Evolutionary conservation across 805 yeast genomes (phyloP).

Genomic region (Candida taoyuanica): DNA sequence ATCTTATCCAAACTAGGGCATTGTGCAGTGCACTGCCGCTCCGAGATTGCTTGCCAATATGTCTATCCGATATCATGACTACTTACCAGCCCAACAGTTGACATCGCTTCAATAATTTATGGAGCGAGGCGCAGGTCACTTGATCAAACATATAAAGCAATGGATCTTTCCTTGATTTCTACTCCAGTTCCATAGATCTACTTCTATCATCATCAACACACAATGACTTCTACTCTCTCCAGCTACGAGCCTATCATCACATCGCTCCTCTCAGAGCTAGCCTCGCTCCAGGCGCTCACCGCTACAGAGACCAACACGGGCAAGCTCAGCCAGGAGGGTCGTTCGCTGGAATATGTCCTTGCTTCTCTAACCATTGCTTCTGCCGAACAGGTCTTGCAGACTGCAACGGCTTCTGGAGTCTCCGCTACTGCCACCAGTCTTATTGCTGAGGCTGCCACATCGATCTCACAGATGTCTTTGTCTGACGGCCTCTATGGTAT

Average conservation of each 20-base stretch:
- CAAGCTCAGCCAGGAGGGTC: slow-evolving; percentile 8
- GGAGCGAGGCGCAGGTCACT: too few species aligned
- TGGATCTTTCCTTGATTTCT: too few species aligned
- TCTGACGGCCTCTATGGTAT: slow-evolving; percentile 32
- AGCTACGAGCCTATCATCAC: background rate
- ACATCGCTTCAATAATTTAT: too few species aligned
- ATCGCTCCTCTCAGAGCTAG: background rate
- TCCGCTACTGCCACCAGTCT: slow-evolving; percentile 13
- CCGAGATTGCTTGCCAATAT: too few species aligned
- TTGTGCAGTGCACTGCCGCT: too few species aligned
- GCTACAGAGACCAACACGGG: slow-evolving; percentile 16
- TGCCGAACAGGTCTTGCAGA: slow-evolving; percentile 11
- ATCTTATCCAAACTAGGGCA: too few species aligned
- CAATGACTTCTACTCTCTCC: background rate
- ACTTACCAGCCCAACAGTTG: too few species aligned
- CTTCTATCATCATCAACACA: background rate
- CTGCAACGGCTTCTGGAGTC: slow-evolving; percentile 1
- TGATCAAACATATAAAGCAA: too few species aligned
- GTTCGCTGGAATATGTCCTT: slow-evolving; percentile 10
- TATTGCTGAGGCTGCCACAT: slow-evolving; percentile 12
- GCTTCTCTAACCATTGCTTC: slow-evolving; percentile 14
- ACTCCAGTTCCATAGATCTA: too few species aligned
- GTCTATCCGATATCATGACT: too few species aligned
- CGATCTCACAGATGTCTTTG: slow-evolving; percentile 6
- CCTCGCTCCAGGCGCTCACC: slow-evolving; percentile 5